Evolutionary conservation across 208 protist genomes (phyloP).

Genomic region (Trypanosoma scelopori): DNA sequence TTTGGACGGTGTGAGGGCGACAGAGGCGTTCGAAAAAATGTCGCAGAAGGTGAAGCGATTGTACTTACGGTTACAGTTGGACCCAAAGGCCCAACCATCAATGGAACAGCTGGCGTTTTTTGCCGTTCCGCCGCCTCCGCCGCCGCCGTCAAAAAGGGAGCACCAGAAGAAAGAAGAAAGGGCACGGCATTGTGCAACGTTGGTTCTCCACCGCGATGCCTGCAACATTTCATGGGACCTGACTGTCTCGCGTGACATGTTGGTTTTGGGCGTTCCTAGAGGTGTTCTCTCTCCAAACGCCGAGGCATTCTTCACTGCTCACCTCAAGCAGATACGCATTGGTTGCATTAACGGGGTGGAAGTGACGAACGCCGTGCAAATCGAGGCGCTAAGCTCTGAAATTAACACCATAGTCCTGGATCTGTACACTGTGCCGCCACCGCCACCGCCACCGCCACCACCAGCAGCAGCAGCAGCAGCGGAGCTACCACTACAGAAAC

Average conservation of each 20-base stretch:
- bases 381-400: slow-evolving; percentile 16
- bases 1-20: neutral
- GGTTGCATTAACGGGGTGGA: slow-evolving; percentile 25
- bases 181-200: slow-evolving; percentile 6
- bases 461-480: neutral
- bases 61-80: slow-evolving; percentile 1
- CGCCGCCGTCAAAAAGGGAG: neutral
- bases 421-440: slow-evolving; percentile 7
- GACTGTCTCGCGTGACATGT: slow-evolving; percentile 8
- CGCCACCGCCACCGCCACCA: neutral
- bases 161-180: neutral
- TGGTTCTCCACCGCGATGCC: slow-evolving; percentile 17
- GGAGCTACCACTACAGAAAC: too few relatives aligned
- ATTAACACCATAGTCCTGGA: slow-evolving; percentile 26
- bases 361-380: slow-evolving; percentile 10
- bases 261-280: slow-evolving; percentile 11
- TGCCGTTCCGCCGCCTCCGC: neutral
- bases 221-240: slow-evolving; percentile 23
- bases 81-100: neutral
- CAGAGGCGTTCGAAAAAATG: neutral
- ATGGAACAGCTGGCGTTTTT: slow-evolving; percentile 28
- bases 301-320: slow-evolving; percentile 7
- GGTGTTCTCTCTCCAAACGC: slow-evolving; percentile 14
- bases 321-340: slow-evolving; percentile 17
- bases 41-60: slow-evolving; percentile 8